These are phyloP conservation scores for Paecilomyces niveus DNA, from an alignment of 2,329 filamentous ascomycete species.

Conservation along the genomic window DNA sequence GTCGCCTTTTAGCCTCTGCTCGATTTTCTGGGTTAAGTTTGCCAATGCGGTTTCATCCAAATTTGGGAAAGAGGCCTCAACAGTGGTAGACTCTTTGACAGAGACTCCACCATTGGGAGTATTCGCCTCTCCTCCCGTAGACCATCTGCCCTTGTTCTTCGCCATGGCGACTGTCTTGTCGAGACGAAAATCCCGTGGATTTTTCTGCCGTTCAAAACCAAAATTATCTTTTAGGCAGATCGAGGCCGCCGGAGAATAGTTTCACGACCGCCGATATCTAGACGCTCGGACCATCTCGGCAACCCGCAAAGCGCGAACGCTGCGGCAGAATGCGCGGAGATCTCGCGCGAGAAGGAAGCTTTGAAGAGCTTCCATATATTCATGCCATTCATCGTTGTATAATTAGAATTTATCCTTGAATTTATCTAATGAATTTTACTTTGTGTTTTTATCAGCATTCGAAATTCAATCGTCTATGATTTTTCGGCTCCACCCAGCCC, in stretches of 20 bases:
- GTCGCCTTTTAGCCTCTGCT: constrained; percentile 31
- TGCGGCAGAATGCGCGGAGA: neutral
- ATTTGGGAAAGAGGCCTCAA: constrained; percentile 18
- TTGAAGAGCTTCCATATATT: neutral
- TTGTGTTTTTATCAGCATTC: neutral
- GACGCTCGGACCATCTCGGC: constrained; percentile 7
- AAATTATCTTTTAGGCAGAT: constrained; percentile 10
- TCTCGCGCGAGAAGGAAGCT: neutral
- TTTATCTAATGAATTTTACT: constrained; percentile 2
- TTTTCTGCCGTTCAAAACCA: constrained; percentile 24
- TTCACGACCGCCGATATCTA: constrained; percentile 11
- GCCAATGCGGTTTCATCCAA: constrained; percentile 33
- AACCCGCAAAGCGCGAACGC: neutral
- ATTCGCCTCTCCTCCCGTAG: constrained; percentile 17
- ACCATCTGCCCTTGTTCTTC: constrained; percentile 30
- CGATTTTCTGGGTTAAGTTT: constrained; percentile 35
- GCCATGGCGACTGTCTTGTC: constrained; percentile 23
- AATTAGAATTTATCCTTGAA: neutral
- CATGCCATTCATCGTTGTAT: neutral
- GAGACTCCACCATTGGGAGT: constrained; percentile 9
- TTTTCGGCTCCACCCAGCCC: constrained; percentile 14
- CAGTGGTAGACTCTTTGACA: constrained; percentile 13
- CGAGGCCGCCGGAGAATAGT: constrained; percentile 20
- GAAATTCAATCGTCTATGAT: constrained; percentile 16
- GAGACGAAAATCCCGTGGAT: constrained; percentile 7